Evolutionary conservation across 2,329 filamentous ascomycete species (phyloP).

Genomic region (Arthrocladium fulminans): DNA sequence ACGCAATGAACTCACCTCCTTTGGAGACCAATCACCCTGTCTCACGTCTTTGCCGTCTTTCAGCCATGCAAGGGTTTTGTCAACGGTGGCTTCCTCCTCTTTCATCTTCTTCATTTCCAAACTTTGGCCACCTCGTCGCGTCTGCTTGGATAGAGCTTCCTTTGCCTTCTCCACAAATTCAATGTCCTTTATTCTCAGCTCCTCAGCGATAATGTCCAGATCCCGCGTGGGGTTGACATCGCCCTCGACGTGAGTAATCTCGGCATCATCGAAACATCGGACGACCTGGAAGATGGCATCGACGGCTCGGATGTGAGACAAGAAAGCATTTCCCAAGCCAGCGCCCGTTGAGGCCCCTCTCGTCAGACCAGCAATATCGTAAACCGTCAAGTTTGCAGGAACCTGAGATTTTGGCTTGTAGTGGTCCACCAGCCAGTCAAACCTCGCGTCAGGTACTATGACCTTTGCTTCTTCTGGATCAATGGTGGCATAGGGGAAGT

Average conservation of each 20-base stretch:
- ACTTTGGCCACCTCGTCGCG: conserved; percentile 83
- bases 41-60: conserved; percentile 88
- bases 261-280: conserved; percentile 94
- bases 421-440: conserved; percentile 89
- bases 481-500: conserved; percentile 98
- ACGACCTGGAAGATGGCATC: conserved; percentile 98
- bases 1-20: conserved; percentile 68
- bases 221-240: conserved; percentile 93
- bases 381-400: conserved; percentile 95
- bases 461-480: conserved; percentile 97
- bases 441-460: conserved; percentile 90
- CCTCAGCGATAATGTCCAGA: conserved; percentile 92
- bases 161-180: conserved; percentile 96
- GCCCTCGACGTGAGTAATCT: conserved; percentile 99
- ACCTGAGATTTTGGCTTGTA: conserved; percentile 97
- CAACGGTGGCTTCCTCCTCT: conserved; percentile 86
- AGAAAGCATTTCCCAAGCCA: conserved; percentile 93
- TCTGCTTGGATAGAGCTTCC: conserved; percentile 89
- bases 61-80: conserved; percentile 75
- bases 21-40: conserved; percentile 79
- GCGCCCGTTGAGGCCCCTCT: conserved; percentile 93
- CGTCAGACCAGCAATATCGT: conserved; percentile 96
- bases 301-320: conserved; percentile 96
- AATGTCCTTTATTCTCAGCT: conserved; percentile 94
- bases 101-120: conserved; percentile 96